Base-by-base conservation (phyloP, 2,329 filamentous ascomycete species). In the Biscogniauxia mediterranea region DNA sequence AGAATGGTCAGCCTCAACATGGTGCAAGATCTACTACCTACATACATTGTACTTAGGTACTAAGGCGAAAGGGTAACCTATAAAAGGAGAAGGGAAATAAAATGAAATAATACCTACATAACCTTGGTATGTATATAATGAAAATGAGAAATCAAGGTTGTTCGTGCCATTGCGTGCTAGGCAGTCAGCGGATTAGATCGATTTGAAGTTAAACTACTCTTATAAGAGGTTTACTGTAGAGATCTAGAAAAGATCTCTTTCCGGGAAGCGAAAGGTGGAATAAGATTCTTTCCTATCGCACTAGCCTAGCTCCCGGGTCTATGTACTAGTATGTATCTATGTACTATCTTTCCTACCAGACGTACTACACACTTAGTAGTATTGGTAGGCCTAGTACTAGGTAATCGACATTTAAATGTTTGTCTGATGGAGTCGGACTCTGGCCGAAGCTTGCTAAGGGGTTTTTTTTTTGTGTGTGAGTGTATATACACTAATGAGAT, bases 1-100 rank as follows among this genome's bases (percentile, higher is more conserved):
- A 7, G 52, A n/a, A 54, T 20, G 52, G 52, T n/a, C 52, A 32
- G 52, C 52, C 52, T 19, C n/a, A 38, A 32, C 25, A 17, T 21
- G 53, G 38, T 55, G 53, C 53, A 55, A 55, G 53, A 55, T 55
- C 53, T 55, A 20, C 26, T 5, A 8, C 17, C 17, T 20, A 49
- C 17, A 13, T 21, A 13, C n/a, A n/a, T n/a, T 21, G 3, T 13
- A 25, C 28, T 2, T 32, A 32, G 2, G 28, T 32, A 9, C 7
- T 32, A 21, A 52, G 19, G 19, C 8, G 6, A 46, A 11, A n/a
- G 3, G 1, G 2, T n/a, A n/a, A n/a, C 38, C 15, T 46, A 23
- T 5, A 23, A 23, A 23, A 23, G 23, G 23, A 23, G 23, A n/a
- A n/a, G 23, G 23, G 23, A 23, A 23, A 23, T 23, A 23, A 32